phyloP scores from a whole-genome alignment of 352 stramenopile species.

The Albugo candida region DNA sequence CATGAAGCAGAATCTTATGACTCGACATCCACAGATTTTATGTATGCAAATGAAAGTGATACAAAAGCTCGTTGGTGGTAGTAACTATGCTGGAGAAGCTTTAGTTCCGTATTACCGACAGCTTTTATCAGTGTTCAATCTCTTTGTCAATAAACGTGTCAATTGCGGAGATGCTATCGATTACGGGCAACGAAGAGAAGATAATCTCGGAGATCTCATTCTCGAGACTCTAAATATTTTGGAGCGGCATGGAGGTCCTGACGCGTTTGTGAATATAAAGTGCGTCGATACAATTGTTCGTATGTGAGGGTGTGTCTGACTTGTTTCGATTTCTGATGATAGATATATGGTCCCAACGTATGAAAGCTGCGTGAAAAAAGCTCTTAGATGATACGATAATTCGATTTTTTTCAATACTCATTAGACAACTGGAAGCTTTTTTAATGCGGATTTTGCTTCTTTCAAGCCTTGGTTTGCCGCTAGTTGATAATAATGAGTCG shows the following conservation, averaged over 20 bases:
- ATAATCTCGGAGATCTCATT: conserved; percentile 75
- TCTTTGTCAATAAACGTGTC: conserved; percentile 77
- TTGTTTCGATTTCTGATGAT: background rate
- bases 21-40: conserved; percentile 42
- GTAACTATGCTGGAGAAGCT: conserved; percentile 58
- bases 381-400: background rate
- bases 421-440: conserved; percentile 24
- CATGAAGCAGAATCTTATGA: conserved; percentile 80
- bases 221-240: conserved; percentile 77
- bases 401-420: background rate
- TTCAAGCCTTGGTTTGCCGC: conserved; percentile 30
- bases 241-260: conserved; percentile 60
- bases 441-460: conserved; percentile 28
- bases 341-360: conserved; percentile 1
- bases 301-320: background rate
- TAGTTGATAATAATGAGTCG: conserved; percentile 55
- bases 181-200: conserved; percentile 60
- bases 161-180: conserved; percentile 85
- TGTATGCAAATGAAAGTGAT: conserved; percentile 64
- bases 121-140: conserved; percentile 75
- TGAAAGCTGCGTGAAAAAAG: background rate
- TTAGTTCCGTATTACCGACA: conserved; percentile 82
- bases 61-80: conserved; percentile 43
- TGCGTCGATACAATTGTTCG: background rate
- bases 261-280: conserved; percentile 84